Evolutionary conservation across 306 rosid genomes (phyloP).

Genomic region (Gleditsia sinensis): DNA sequence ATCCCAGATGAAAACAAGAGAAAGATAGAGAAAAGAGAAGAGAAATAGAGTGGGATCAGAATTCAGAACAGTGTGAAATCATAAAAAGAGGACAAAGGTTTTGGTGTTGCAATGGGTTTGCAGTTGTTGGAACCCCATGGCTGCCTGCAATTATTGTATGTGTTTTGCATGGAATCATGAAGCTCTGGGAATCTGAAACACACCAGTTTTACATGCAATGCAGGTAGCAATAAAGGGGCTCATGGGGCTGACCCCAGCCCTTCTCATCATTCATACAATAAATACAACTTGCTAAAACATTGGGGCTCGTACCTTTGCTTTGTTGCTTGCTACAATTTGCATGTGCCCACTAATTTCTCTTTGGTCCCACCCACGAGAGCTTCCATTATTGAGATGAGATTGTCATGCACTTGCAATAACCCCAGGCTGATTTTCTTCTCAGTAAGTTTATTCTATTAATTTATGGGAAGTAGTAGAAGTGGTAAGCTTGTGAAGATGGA

Average conservation of each 20-base stretch:
- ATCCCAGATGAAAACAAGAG: too few species aligned
- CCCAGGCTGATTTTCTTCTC: neutral
- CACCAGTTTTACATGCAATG: neutral
- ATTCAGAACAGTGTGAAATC: too few species aligned
- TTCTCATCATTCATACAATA: neutral
- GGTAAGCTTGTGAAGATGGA: too few species aligned
- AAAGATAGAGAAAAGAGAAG: too few species aligned
- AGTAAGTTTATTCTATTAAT: too few species aligned
- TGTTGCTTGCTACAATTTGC: neutral
- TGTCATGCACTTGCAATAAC: neutral
- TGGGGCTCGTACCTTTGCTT: neutral
- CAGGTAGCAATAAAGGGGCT: neutral
- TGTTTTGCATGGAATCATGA: neutral
- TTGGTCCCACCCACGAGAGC: neutral
- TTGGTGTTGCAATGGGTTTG: too few species aligned
- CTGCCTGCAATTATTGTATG: neutral
- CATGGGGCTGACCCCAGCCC: neutral
- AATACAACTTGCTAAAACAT: neutral
- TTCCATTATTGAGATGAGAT: neutral
- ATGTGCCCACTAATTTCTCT: neutral
- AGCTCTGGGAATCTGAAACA: constrained; percentile 5
- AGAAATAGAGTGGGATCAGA: too few species aligned
- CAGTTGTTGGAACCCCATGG: neutral
- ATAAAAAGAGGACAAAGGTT: too few species aligned
- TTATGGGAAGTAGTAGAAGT: too few species aligned